phyloP scores from a whole-genome alignment of 2,329 filamentous ascomycete species.

The Exophiala viscosa region DNA sequence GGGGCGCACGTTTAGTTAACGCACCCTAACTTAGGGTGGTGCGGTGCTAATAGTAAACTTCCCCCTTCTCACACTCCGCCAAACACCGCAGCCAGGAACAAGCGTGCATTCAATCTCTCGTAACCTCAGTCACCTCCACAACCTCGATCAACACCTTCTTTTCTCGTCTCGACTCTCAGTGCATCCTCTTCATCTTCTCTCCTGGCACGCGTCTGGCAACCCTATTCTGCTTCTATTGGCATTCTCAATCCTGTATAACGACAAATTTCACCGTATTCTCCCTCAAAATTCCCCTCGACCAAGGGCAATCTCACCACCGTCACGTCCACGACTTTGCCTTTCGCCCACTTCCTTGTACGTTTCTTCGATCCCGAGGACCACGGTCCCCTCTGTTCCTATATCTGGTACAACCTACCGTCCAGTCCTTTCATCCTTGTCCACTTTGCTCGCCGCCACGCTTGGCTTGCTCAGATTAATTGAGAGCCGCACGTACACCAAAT shows the following conservation, averaged over 20 bases:
- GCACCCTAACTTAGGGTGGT: too few relatives aligned
- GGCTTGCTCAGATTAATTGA: slow-evolving; percentile 18
- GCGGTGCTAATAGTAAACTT: not conserved
- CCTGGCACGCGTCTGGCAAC: slow-evolving; percentile 19
- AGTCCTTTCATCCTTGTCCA: not conserved
- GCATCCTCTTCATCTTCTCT: slow-evolving; percentile 13
- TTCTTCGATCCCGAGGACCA: not conserved
- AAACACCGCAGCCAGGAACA: slow-evolving; percentile 18
- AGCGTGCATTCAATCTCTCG: slow-evolving; percentile 15
- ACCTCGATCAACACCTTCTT: slow-evolving; percentile 10
- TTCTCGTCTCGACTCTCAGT: slow-evolving; percentile 7
- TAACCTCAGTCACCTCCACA: slow-evolving; percentile 20
- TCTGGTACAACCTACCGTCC: not conserved
- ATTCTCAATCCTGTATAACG: slow-evolving; percentile 25
- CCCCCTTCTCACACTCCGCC: slow-evolving; percentile 1
- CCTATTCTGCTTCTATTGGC: slow-evolving; percentile 21
- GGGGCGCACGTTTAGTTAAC: too few relatives aligned
- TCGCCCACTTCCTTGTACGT: not conserved
- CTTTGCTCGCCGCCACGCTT: slow-evolving; percentile 9
- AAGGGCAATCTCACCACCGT: slow-evolving; percentile 10
- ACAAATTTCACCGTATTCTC: slow-evolving; percentile 15
- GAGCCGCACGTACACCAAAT: not conserved
- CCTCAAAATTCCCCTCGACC: slow-evolving; percentile 3
- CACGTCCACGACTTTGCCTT: not conserved
- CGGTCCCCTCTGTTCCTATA: slow-evolving; percentile 1